Conservation (phyloP, 2,329 filamentous ascomycete genomes). For the Paramyrothecium sp. region DNA sequence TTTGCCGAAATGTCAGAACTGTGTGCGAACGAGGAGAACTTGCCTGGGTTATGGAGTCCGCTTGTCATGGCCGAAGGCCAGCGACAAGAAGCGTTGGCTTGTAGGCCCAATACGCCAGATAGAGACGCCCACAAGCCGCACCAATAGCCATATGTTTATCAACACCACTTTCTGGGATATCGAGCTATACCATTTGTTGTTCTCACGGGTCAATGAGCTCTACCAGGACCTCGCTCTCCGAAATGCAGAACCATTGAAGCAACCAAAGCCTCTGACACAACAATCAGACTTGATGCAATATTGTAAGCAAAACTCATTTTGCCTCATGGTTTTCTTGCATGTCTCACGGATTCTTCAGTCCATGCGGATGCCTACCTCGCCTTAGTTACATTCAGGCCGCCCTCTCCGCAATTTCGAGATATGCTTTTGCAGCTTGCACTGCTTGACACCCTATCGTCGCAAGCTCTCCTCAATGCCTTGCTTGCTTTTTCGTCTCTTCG, state of each 20-base stretch:
- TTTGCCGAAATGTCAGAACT: constrained; percentile 10
- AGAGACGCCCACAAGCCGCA: background rate
- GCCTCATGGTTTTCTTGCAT: background rate
- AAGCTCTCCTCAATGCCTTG: constrained; percentile 12
- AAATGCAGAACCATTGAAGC: background rate
- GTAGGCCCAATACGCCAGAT: background rate
- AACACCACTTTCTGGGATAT: constrained; percentile 14
- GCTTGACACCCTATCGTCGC: background rate
- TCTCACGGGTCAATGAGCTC: background rate
- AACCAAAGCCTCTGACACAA: background rate
- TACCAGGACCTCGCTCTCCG: background rate
- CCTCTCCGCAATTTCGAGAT: constrained; percentile 9
- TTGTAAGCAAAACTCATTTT: constrained; percentile 8
- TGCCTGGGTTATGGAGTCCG: constrained; percentile 14
- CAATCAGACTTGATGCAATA: constrained; percentile 10
- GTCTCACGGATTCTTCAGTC: constrained; percentile 4
- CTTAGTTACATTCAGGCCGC: constrained; percentile 8
- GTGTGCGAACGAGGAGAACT: background rate
- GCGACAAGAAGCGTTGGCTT: constrained; percentile 11
- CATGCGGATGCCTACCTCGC: constrained; percentile 8
- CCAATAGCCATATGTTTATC: constrained; percentile 6
- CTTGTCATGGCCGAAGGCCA: constrained; percentile 13
- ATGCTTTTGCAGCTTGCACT: constrained; percentile 8
- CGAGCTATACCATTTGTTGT: background rate
- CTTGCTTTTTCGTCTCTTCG: constrained; percentile 16